Evolutionary conservation across 164 flowering plant genomes (phyloP).

Genomic region (Piper betle): DNA sequence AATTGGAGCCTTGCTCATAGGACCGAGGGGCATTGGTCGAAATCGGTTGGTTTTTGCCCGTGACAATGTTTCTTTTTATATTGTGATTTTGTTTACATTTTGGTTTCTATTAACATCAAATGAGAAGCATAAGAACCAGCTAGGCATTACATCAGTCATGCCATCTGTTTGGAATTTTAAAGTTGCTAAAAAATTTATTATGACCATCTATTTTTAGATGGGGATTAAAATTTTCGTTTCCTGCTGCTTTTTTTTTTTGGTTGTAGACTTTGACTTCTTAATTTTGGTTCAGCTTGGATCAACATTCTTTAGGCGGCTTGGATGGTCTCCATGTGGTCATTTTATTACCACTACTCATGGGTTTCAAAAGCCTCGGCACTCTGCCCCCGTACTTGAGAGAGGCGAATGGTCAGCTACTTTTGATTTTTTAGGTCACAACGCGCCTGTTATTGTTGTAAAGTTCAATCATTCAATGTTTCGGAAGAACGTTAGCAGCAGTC

Average conservation of each 20-base stretch:
- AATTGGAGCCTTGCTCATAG: conserved; percentile 98
- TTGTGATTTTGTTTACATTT: too few relatives aligned
- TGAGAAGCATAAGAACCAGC: background rate
- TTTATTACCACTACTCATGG: conserved; percentile 98
- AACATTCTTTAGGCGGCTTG: conserved; percentile 96
- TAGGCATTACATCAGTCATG: background rate
- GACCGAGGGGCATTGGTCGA: conserved; percentile 98
- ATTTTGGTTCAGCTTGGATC: conserved; percentile 77
- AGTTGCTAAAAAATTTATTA: too few relatives aligned
- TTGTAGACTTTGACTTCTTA: background rate
- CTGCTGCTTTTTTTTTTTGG: too few relatives aligned
- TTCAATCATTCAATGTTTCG: conserved; percentile 97
- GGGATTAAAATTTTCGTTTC: background rate
- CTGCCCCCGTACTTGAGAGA: conserved; percentile 98
- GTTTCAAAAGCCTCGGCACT: conserved; percentile 96
- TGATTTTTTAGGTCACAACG: conserved; percentile 97
- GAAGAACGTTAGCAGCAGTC: conserved; percentile 35
- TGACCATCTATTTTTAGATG: background rate
- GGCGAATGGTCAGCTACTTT: conserved; percentile 99
- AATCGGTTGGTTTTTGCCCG: conserved; percentile 55
- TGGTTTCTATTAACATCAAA: too few relatives aligned
- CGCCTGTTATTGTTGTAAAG: conserved; percentile 91
- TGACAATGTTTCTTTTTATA: background rate
- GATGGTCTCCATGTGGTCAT: conserved; percentile 99
- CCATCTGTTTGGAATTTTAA: background rate